Evolutionary conservation across 2,329 filamentous ascomycete genomes (phyloP).

Genomic region (Cryphonectria carpinicola): DNA sequence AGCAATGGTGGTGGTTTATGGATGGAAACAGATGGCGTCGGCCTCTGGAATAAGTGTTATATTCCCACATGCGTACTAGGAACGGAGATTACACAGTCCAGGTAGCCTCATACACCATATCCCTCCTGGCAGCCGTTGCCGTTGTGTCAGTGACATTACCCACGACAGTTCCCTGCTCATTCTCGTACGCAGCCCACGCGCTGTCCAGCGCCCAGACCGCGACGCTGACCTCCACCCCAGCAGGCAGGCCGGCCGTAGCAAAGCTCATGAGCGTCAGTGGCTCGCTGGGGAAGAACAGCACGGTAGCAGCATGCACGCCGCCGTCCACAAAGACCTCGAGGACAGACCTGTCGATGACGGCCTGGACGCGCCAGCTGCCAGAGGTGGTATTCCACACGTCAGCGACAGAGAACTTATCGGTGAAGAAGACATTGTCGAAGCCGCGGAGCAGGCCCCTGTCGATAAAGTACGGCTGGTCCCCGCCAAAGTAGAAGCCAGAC

Average conservation of each 20-base stretch:
- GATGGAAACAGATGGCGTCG: too few relatives aligned
- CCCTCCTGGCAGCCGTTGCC: conserved; percentile 23
- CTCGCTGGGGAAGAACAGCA: conserved; percentile 53
- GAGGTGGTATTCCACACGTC: conserved; percentile 35
- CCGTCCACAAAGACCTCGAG: conserved; percentile 59
- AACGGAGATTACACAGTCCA: conserved; percentile 3
- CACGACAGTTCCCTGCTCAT: conserved; percentile 33
- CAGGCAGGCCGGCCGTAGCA: conserved; percentile 39
- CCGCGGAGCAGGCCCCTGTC: conserved; percentile 52
- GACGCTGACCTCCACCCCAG: conserved; percentile 41
- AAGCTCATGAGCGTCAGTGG: conserved; percentile 45
- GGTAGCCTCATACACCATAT: conserved; percentile 31
- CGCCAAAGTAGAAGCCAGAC: conserved; percentile 53
- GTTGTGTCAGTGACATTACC: conserved; percentile 33
- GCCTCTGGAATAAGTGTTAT: neutral
- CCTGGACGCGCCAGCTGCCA: conserved; percentile 42
- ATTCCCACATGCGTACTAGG: neutral
- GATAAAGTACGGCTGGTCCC: conserved; percentile 54
- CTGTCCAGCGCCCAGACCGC: conserved; percentile 44
- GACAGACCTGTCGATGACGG: conserved; percentile 57
- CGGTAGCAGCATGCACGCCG: conserved; percentile 53
- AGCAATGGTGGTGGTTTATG: too few relatives aligned
- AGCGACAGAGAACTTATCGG: conserved; percentile 51
- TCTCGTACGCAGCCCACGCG: conserved; percentile 39
- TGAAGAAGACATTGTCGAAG: conserved; percentile 50